phyloP scores from a whole-genome alignment of 352 stramenopile species.

The Phytophthora kernoviae region DNA sequence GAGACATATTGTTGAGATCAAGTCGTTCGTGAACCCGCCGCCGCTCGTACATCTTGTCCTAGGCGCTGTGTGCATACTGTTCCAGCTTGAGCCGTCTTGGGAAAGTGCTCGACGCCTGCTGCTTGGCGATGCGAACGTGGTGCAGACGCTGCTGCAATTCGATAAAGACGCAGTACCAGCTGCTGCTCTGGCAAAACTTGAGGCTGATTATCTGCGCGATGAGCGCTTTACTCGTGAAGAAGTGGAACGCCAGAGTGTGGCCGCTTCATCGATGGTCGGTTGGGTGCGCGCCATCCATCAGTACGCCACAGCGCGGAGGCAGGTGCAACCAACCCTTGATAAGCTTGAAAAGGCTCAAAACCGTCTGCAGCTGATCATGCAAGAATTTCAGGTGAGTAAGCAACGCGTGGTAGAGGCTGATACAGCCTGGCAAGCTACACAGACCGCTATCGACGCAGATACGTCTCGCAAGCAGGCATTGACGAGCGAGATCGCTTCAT shows the following conservation, averaged over 20 bases:
- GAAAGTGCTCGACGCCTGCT: slow-evolving; percentile 71
- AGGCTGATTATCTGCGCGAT: slow-evolving; percentile 57
- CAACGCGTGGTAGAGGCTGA: slow-evolving; percentile 61
- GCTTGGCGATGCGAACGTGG: slow-evolving; percentile 64
- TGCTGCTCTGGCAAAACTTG: slow-evolving; percentile 42
- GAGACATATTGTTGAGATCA: slow-evolving; percentile 83
- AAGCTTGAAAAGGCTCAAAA: slow-evolving; percentile 65
- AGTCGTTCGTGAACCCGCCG: slow-evolving; percentile 79
- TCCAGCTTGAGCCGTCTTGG: slow-evolving; percentile 72
- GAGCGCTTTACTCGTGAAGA: slow-evolving; percentile 63
- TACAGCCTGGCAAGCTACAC: slow-evolving; percentile 31
- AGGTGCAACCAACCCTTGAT: slow-evolving; percentile 71
- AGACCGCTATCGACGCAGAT: slow-evolving; percentile 28
- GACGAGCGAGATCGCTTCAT: slow-evolving; percentile 34
- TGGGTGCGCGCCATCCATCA: slow-evolving; percentile 77
- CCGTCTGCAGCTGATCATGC: slow-evolving; percentile 56
- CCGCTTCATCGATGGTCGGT: slow-evolving; percentile 76
- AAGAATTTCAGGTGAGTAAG: slow-evolving; percentile 73
- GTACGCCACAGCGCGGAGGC: slow-evolving; percentile 49
- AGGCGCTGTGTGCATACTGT: slow-evolving; percentile 75
- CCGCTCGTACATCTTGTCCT: slow-evolving; percentile 73
- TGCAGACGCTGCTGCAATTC: slow-evolving; percentile 69
- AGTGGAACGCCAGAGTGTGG: slow-evolving; percentile 79
- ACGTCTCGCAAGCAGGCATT: slow-evolving; percentile 35
- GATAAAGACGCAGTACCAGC: slow-evolving; percentile 73